phyloP scores from a whole-genome alignment of 2,329 filamentous ascomycete genomes.

The Graphilbum fragrans region DNA sequence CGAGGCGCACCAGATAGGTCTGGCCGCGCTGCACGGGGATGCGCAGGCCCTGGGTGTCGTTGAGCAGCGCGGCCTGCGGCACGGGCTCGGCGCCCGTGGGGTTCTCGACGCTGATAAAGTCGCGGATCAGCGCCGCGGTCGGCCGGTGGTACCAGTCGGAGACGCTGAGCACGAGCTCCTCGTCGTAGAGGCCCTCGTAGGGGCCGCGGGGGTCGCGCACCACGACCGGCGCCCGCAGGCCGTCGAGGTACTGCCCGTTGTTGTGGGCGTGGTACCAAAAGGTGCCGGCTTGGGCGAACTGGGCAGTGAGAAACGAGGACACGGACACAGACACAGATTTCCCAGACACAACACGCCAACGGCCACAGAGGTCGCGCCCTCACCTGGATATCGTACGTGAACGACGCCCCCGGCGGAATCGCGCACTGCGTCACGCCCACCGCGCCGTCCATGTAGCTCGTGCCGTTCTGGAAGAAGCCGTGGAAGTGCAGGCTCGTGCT shows the following conservation, averaged over 20 bases:
- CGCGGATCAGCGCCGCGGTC: conserved; percentile 31
- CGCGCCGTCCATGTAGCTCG: conserved; percentile 60
- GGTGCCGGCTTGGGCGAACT: conserved; percentile 39
- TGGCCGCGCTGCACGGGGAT: conserved; percentile 51
- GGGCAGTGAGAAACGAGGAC: not conserved
- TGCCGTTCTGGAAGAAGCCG: conserved; percentile 54
- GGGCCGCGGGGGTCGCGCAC: conserved; percentile 50
- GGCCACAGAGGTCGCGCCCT: conserved; percentile 7
- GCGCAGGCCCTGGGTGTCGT: conserved; percentile 52
- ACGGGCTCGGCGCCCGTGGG: conserved; percentile 51
- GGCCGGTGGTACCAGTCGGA: conserved; percentile 60
- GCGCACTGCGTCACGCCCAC: conserved; percentile 53
- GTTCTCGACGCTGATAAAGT: conserved; percentile 40
- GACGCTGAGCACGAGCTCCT: conserved; percentile 53
- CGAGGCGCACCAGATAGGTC: conserved; percentile 60
- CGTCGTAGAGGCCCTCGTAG: conserved; percentile 44
- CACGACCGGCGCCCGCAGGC: conserved; percentile 47
- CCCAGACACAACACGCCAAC: not conserved
- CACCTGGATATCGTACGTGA: conserved; percentile 60
- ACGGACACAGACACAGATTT: not conserved
- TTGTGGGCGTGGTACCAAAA: conserved; percentile 71
- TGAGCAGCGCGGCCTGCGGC: conserved; percentile 56
- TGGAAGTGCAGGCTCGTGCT: conserved; percentile 57
- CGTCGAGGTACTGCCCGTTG: conserved; percentile 58
- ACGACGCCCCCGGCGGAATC: conserved; percentile 48